phyloP scores from a whole-genome alignment of 352 stramenopile genomes.

The Globisporangium emineosum region DNA sequence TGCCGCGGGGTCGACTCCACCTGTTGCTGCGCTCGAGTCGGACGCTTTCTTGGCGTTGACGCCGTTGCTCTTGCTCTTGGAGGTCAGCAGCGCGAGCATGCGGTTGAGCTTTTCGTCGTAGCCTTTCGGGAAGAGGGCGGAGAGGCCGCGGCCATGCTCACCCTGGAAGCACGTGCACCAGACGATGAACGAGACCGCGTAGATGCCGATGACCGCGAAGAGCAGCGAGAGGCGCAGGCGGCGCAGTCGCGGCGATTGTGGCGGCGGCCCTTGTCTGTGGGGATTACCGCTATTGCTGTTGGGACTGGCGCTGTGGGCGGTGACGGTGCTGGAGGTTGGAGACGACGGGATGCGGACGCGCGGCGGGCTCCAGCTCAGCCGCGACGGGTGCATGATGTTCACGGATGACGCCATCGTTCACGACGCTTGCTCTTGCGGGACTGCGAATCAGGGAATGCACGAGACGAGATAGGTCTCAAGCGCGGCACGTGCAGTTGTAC shows the following conservation, averaged over 20 bases:
- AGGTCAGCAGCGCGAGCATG: slow-evolving; percentile 13
- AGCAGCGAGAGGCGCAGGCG: slow-evolving; percentile 12
- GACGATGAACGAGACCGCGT: slow-evolving; percentile 20
- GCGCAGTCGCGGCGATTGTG: not conserved
- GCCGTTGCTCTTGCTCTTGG: not conserved
- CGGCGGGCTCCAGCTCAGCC: slow-evolving; percentile 4
- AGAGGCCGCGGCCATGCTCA: not conserved
- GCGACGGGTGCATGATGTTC: slow-evolving; percentile 6
- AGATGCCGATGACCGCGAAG: slow-evolving; percentile 18
- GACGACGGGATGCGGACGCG: not conserved
- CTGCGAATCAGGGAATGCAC: not conserved
- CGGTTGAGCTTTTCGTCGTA: slow-evolving; percentile 20
- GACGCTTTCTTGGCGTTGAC: not conserved
- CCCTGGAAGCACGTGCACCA: slow-evolving; percentile 17
- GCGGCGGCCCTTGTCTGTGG: slow-evolving; percentile 14
- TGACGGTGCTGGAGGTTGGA: not conserved
- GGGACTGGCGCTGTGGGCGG: too few species aligned
- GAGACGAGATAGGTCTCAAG: not conserved
- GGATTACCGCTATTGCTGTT: not conserved
- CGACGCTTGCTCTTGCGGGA: too few species aligned
- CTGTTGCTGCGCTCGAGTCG: not conserved
- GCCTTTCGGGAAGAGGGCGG: slow-evolving; percentile 11
- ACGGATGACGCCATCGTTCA: not conserved
- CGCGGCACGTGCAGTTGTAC: too few species aligned
- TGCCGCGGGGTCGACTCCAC: not conserved